phyloP scores from a whole-genome alignment of 2,329 filamentous ascomycete genomes.

The Aspergillus uvarum region DNA sequence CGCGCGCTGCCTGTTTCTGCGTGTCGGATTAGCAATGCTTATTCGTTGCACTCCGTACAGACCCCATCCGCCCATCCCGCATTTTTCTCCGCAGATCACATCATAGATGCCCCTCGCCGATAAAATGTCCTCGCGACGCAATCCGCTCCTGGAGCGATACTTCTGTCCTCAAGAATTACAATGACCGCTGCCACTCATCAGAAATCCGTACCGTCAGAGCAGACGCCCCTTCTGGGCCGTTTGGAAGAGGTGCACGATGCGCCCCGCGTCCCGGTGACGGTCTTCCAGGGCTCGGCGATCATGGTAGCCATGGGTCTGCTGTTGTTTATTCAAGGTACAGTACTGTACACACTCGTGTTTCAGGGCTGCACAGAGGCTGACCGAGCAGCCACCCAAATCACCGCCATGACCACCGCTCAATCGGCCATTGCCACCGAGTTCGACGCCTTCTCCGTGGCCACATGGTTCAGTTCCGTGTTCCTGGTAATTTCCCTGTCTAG shows the following conservation, averaged over 20 bases:
- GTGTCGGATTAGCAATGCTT: conserved; percentile 10
- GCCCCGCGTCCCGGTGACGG: background rate
- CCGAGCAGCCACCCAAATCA: conserved; percentile 65
- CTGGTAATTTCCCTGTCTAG: conserved; percentile 45
- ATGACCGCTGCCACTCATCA: background rate
- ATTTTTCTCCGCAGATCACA: conserved; percentile 3
- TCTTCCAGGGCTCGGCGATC: background rate
- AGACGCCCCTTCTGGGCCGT: conserved; percentile 1
- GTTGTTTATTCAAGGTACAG: conserved; percentile 5
- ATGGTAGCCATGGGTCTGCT: conserved; percentile 1
- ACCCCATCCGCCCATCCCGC: background rate
- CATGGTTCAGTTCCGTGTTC: conserved; percentile 80
- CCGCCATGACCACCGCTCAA: conserved; percentile 77
- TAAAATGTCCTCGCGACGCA: background rate
- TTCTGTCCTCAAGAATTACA: background rate
- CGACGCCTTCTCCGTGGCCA: conserved; percentile 68
- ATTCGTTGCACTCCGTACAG: background rate
- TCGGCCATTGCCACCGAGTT: conserved; percentile 73
- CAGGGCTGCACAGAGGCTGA: background rate
- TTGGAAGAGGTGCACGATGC: background rate
- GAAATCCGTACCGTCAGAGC: background rate
- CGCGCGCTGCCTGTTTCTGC: background rate
- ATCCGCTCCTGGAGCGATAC: background rate
- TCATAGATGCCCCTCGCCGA: background rate
- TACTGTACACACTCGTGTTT: background rate